A percentile compares a stretch with the other conserved stretches of the same genome.
phyloP scores from a whole-genome alignment of 805 yeast genomes.

The Saturnispora dispora region DNA sequence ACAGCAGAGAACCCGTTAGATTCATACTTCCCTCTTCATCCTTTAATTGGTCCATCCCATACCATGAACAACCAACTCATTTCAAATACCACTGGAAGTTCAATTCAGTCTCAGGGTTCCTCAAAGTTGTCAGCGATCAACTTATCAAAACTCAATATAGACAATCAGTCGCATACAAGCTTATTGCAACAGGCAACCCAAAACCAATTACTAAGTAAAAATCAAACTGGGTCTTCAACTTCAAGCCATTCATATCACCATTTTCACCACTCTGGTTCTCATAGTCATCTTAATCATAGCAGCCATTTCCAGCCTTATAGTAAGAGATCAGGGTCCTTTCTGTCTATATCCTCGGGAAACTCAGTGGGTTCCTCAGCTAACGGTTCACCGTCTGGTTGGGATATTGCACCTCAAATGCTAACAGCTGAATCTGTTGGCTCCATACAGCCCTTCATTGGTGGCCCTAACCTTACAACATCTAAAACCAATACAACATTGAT shows the following conservation, averaged over 20 bases:
- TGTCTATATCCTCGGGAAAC: conserved; percentile 22
- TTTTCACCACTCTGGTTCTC: conserved; percentile 15
- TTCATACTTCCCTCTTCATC: conserved; percentile 26
- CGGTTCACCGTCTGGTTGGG: conserved; percentile 20
- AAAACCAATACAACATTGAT: conserved; percentile 28
- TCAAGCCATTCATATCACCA: conserved; percentile 20
- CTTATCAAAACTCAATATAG: conserved; percentile 1
- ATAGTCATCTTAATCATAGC: conserved; percentile 17
- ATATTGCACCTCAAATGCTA: conserved; percentile 20
- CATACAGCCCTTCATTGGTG: conserved; percentile 12
- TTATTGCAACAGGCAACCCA: conserved; percentile 10
- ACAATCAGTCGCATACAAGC: conserved; percentile 9
- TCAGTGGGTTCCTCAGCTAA: conserved; percentile 21
- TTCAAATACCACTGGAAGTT: conserved; percentile 5
- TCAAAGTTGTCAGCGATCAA: not conserved
- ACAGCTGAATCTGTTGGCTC: conserved; percentile 20
- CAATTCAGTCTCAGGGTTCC: conserved; percentile 10
- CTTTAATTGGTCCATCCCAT: conserved; percentile 26
- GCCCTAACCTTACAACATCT: conserved; percentile 22
- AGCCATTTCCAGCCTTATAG: conserved; percentile 22
- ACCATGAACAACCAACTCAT: conserved; percentile 11
- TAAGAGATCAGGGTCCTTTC: conserved; percentile 15
- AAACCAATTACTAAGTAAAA: conserved; percentile 14
- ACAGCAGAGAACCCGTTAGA: conserved; percentile 17
- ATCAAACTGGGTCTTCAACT: conserved; percentile 25